Evolutionary conservation across 306 rosid species (phyloP).

Genomic region (Corylus heterophylla): DNA sequence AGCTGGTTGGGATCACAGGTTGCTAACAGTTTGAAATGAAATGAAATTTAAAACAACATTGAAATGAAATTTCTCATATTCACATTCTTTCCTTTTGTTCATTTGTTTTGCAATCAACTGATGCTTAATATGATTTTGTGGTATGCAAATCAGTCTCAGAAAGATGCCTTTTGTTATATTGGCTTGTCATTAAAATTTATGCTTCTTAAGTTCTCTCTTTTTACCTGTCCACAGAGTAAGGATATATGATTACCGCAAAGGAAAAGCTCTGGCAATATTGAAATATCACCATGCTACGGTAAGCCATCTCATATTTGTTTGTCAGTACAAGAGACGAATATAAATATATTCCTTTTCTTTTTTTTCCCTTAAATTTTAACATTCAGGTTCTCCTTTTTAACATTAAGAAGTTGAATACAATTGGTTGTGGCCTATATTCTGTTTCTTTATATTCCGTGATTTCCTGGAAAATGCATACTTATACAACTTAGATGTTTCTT

Average conservation of each 20-base stretch:
- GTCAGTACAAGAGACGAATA: slow-evolving; percentile 1
- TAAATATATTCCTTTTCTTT: background rate
- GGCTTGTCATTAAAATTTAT: background rate
- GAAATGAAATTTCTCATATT: background rate
- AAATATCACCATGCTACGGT: slow-evolving; percentile 91
- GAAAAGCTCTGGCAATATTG: slow-evolving; percentile 77
- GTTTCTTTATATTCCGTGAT: background rate
- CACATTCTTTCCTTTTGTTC: background rate
- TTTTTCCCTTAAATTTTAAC: background rate
- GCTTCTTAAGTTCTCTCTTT: slow-evolving; percentile 15
- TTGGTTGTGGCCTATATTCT: background rate
- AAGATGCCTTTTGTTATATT: background rate
- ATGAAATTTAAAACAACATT: background rate
- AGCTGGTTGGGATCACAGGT: slow-evolving; percentile 99
- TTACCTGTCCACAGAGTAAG: slow-evolving; percentile 60
- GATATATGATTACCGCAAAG: slow-evolving; percentile 78
- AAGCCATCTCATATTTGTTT: slow-evolving; percentile 34
- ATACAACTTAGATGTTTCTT: background rate
- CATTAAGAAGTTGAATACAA: background rate
- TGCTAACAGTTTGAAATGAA: background rate
- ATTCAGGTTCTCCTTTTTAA: background rate
- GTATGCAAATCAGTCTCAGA: background rate
- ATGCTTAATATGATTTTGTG: background rate
- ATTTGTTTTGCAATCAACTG: background rate
- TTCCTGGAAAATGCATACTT: background rate